phyloP scores from a whole-genome alignment of 352 stramenopile genomes.

The Halophytophthora polymorphica region DNA sequence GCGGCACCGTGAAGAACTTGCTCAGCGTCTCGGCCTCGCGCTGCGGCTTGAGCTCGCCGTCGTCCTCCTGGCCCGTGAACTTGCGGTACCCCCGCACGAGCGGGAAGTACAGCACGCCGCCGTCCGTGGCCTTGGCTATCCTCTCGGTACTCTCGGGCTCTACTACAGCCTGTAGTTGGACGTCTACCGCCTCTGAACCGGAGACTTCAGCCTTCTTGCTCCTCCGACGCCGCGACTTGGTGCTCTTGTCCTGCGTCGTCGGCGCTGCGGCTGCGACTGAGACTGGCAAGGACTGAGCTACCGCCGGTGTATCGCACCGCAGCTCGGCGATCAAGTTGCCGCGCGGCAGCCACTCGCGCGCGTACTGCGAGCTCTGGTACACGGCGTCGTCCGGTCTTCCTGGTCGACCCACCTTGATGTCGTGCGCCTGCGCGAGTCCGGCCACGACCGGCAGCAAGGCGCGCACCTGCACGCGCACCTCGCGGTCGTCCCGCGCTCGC shows the following conservation, averaged over 20 bases:
- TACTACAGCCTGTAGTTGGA: too few relatives aligned
- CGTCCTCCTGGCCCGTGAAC: constrained; percentile 81
- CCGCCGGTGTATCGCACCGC: too few relatives aligned
- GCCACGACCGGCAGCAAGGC: constrained; percentile 34
- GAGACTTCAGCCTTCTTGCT: too few relatives aligned
- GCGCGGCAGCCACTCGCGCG: constrained; percentile 60
- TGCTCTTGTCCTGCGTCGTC: too few relatives aligned
- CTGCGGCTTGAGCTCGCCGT: constrained; percentile 43
- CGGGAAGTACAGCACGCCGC: constrained; percentile 36
- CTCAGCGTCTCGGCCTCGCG: constrained; percentile 41
- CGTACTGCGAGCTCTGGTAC: constrained; percentile 64
- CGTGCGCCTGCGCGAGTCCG: constrained; percentile 32
- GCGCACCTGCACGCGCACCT: constrained; percentile 46
- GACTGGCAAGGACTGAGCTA: too few relatives aligned
- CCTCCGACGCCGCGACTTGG: too few relatives aligned
- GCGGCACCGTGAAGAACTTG: constrained; percentile 77
- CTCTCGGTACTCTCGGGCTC: too few relatives aligned
- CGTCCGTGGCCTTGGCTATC: constrained; percentile 6
- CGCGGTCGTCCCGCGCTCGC: constrained; percentile 20
- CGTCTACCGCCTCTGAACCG: too few relatives aligned
- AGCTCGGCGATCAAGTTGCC: constrained; percentile 68
- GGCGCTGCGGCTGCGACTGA: too few relatives aligned
- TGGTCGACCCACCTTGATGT: constrained; percentile 62
- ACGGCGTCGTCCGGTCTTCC: constrained; percentile 71
- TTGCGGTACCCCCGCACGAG: constrained; percentile 74